Percentiles rank a stretch among this genome's conserved stretches.
These are phyloP conservation scores for Triticum urartu DNA, from an alignment of 176 grass and related monocot genomes.

Conservation along the genomic window DNA sequence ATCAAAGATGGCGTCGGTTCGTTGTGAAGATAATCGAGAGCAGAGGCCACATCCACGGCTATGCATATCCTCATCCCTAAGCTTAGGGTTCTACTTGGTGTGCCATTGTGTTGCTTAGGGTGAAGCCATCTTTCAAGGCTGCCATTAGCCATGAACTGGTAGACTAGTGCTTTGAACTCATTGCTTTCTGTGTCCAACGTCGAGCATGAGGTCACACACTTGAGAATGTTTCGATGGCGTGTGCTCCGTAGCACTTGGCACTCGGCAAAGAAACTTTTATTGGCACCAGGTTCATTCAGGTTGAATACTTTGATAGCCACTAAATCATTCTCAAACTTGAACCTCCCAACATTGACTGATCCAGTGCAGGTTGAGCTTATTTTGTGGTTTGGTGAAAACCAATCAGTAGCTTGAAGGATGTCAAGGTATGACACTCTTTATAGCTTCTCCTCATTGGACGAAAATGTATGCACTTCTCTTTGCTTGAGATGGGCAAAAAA, in stretches of 20 bases:
- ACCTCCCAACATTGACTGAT: constrained; percentile 32
- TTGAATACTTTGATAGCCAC: constrained; percentile 34
- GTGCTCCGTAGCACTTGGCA: constrained; percentile 16
- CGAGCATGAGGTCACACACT: constrained; percentile 1
- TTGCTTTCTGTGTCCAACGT: not conserved
- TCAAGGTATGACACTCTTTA: constrained; percentile 22
- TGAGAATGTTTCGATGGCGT: constrained; percentile 10
- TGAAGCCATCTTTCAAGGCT: constrained; percentile 33
- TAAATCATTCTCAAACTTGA: not conserved
- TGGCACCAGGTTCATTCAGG: not conserved
- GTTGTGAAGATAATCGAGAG: constrained; percentile 26
- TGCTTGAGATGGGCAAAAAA: not conserved
- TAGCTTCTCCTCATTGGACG: not conserved
- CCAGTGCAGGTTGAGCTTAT: constrained; percentile 11
- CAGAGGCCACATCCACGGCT: constrained; percentile 26
- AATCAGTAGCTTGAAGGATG: constrained; percentile 30
- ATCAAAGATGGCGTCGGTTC: constrained; percentile 7
- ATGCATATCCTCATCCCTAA: constrained; percentile 18
- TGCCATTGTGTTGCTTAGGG: not conserved
- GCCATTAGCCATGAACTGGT: constrained; percentile 30
- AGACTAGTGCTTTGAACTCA: constrained; percentile 35
- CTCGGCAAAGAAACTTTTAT: not conserved
- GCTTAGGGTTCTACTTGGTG: not conserved
- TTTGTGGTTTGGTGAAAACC: not conserved
- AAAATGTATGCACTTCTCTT: not conserved